phyloP scores from a whole-genome alignment of 805 yeast species.

The Cyberlindnera xylosilytica region DNA sequence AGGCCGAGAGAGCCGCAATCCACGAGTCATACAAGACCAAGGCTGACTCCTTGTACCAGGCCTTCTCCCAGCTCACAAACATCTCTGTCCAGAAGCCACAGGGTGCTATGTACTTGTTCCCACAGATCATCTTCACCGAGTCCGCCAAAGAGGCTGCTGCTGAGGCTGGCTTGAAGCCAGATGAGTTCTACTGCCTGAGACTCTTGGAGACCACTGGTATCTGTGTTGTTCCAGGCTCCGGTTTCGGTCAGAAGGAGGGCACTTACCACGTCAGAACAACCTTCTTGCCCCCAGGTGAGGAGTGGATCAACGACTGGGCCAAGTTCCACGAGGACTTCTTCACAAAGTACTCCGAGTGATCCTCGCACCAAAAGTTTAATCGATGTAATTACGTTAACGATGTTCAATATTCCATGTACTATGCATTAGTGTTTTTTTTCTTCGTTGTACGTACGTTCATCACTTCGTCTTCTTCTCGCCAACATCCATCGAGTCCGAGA shows the following conservation, averaged over 20 bases:
- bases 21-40: constrained; percentile 61
- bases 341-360: constrained; percentile 12
- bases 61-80: constrained; percentile 77
- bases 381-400: too few relatives aligned
- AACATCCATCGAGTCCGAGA: background rate
- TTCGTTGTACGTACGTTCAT: too few relatives aligned
- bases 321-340: constrained; percentile 76
- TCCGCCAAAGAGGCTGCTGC: constrained; percentile 63
- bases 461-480: constrained; percentile 10
- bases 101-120: constrained; percentile 98
- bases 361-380: too few relatives aligned
- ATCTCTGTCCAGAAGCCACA: constrained; percentile 84
- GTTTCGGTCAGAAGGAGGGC: constrained; percentile 90
- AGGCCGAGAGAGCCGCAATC: constrained; percentile 57
- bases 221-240: constrained; percentile 96
- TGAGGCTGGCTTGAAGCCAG: constrained; percentile 57
- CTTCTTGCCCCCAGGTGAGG: constrained; percentile 91
- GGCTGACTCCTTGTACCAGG: constrained; percentile 59
- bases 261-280: constrained; percentile 95
- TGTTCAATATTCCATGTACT: too few relatives aligned
- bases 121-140: constrained; percentile 63
- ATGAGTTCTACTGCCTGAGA: constrained; percentile 85
- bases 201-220: constrained; percentile 87
- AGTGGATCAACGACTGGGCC: constrained; percentile 80
- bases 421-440: too few relatives aligned